Base-by-base conservation (phyloP, 805 yeast species). In the Blastobotrys mokoenaii region DNA sequence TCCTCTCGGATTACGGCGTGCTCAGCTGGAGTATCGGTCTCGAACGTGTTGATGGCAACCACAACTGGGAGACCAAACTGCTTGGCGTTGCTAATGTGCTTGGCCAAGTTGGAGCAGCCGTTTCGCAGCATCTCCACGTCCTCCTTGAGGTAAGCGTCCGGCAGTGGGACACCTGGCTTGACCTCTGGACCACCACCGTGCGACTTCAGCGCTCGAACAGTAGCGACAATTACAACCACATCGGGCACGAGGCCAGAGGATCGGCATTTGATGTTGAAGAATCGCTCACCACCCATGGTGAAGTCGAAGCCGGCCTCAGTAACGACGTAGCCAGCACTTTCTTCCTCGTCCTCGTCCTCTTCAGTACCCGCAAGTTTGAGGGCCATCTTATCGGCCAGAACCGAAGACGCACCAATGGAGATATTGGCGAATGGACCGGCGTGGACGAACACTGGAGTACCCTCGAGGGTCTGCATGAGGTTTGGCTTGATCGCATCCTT, bases 361-460 rank as follows among this genome's bases (percentile, higher is more conserved):
- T 74, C 77, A 29, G 76, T 72, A 55, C 93, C 93, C 14, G 95
- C 89, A 56, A 90, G 75, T 67, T 90, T 88, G 62, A 90, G 74
- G 4, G 96, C 97, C 67, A 90, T 77, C 65, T 80, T 81, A 65
- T 90, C 97, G 45, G 97, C 97, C 49, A 90, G 70, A 17, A 90
- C 93, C 11, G 97, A 90, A 29, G 90, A 84, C 9, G 97, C 96
- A 58, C 97, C 97, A 61, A 90, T 90, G 31, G 96, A 86, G 53
- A 90, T 90, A 69, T 90, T 90, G 52, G 97, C 97, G 64, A 90
- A 90, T 30, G 97, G 97, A 54, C 97, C 97, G 31, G 97, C 97
- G 62, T 90, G 97, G n/a, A 90, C 96, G 60, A 90, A 80, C 16
- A 90, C 97, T 9, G 97, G 97, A 3, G 97, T 88, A 49, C 97